Base-by-base conservation (phyloP, 306 rosid species). In the Castanea mollissima region DNA sequence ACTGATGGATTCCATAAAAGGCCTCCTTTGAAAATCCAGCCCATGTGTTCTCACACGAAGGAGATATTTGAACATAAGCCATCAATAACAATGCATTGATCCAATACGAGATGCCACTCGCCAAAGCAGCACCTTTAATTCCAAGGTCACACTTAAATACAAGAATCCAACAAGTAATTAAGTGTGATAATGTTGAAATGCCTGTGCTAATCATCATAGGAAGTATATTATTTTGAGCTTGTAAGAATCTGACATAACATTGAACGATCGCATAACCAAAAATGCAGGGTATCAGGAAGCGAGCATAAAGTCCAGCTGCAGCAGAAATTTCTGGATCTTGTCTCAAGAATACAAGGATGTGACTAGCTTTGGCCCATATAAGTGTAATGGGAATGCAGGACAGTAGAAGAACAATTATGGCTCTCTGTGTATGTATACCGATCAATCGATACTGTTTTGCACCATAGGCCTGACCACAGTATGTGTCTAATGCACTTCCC, bases 401-500 rank as follows among this genome's bases (percentile, higher is more conserved):
- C 2, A 78, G 76, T 20, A 87, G 86, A 81, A 87, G 82, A 79
- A 87, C 84, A 27, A 87, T 21, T 80, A 84, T 78, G 23, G 86
- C 90, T 74, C 90, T 78, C 54, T 87, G 88, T 86, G 79, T 46
- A 77, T 87, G 86, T 1, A 87, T 74, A 6, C 88, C 88, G 2
- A 84, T 78, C 87, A 81, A 78, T 70, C 63, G 78, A 55, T 81
- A 84, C 35, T 84, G 82, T 69, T 84, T 81, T 54, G 82, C 88
- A 31, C 90, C 86, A 35, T 87, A 84, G 25, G 88, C 76, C 69
- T 84, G 88, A 8, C 90, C 90, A 32, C 88, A 87, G 16, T 84
- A 81, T 2, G 90, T 87, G 34, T 87, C 87, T 55, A 86, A 78
- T 74, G 87, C 87, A 23, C 85, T 86, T n/a, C 76, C 83, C 89